Evolutionary conservation across 2,329 filamentous ascomycete genomes (phyloP), one percentile per base, ranked within the genome.

Genomic region (Thelonectria blattea): DNA sequence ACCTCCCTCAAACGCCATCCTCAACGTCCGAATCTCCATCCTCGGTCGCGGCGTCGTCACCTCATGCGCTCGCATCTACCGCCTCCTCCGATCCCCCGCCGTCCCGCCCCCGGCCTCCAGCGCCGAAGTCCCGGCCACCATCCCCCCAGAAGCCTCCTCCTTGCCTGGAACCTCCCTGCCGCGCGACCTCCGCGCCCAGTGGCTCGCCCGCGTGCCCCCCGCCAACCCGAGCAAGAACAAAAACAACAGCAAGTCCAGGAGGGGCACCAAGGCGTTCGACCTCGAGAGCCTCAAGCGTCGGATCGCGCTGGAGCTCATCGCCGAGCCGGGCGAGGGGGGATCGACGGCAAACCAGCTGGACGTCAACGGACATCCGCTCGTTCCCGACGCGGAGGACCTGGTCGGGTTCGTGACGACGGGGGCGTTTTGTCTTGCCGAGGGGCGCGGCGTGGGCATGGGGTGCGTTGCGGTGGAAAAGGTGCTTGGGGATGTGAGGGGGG

Each of bases 351-450:
- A 75, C 61, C 73, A 72, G 56, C 72, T 67, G 52, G 74, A 76
- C 63, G 73, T 83, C 76, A 72, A 76, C 22, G 79, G 80, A 0
- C 86, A 91, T 66, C 89, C 89, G 1, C 72, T 87, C 0, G 87
- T 93, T n/a, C 94, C 94, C 0, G 81, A 82, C 10, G 87, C 88
- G 63, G 81, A 85, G 20, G 91, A 97, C 73, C 81, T 98, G 12
- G 85, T 98, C 52, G 95, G 95, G 0, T 99, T 96, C 73, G 88
- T 97, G 22, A 97, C 93, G 2, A 90, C 90, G 1, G 95, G 94
- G 0, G 89, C 91, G 52, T 97, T 90, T 73, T 93, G 90, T 69
- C 83, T 98, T 2, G 85, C 86, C 2, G 86, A 90, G 65, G 95
- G 94, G 0, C 85, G 83, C 65, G 91, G 90, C 1, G 88, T 87